Conservation (phyloP, 208 protist species). For the Phytomonas serpens region DNA sequence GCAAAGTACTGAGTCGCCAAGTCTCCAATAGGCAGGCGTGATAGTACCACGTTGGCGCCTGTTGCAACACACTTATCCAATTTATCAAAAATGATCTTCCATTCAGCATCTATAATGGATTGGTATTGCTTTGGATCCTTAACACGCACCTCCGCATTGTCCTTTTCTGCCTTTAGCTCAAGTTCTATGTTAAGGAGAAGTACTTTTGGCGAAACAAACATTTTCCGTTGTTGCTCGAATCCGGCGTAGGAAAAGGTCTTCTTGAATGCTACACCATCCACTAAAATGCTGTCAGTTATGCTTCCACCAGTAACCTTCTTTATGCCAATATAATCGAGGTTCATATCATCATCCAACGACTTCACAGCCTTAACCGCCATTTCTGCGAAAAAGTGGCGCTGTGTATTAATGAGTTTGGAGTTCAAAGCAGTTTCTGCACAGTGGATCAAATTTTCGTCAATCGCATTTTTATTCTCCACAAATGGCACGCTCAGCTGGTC, state of each 20-base stretch:
- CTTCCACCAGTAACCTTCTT: conserved; percentile 99
- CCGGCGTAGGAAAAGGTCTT: conserved; percentile 99
- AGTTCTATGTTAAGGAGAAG: conserved; percentile 99
- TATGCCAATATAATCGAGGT: conserved; percentile 98
- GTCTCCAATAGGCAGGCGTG: conserved; percentile 99
- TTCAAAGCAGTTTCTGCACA: conserved; percentile 98
- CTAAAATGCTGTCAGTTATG: conserved; percentile 97
- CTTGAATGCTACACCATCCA: conserved; percentile 99
- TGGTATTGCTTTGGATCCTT: conserved; percentile 99
- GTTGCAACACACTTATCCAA: conserved; percentile 97
- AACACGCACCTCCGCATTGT: conserved; percentile 99
- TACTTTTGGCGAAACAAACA: conserved; percentile 97
- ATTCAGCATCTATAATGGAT: conserved; percentile 99
- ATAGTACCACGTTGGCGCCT: conserved; percentile 99
- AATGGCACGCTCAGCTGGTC: conserved; percentile 92
- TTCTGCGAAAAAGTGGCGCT: conserved; percentile 97
- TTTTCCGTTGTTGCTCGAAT: conserved; percentile 99
- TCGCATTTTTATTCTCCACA: conserved; percentile 32
- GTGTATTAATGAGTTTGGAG: conserved; percentile 98
- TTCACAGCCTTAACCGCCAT: conserved; percentile 98
- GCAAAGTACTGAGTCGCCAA: conserved; percentile 99
- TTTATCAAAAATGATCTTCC: conserved; percentile 99
- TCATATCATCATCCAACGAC: conserved; percentile 92
- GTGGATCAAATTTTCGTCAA: conserved; percentile 81
- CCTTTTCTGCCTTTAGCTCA: conserved; percentile 99